Conservation (phyloP, 192 early-diverging fungal genomes). For the Mortierella antarctica region DNA sequence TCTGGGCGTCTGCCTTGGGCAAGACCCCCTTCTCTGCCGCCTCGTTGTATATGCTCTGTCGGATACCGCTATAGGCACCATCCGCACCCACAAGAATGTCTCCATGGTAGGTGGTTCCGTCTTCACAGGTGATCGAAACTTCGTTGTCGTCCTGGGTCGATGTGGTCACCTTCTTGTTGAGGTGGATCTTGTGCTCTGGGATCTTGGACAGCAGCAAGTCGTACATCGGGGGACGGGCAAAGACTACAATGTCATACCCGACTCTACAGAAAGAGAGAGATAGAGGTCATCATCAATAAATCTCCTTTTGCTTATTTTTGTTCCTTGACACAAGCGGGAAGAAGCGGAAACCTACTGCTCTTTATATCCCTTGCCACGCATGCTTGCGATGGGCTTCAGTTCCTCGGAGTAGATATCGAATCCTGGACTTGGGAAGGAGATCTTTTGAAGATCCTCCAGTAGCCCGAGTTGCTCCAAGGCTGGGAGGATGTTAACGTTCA, state of each 20-base stretch:
- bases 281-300: background rate
- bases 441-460: constrained; percentile 1
- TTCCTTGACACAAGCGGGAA: background rate
- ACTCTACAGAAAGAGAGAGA: background rate
- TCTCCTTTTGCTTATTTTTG: background rate
- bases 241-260: constrained; percentile 2
- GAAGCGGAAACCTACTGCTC: background rate
- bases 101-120: constrained; percentile 3
- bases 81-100: constrained; percentile 29
- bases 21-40: background rate
- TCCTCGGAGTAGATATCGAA: background rate
- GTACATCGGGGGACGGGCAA: constrained; percentile 14
- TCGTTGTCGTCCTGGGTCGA: background rate
- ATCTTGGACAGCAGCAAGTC: constrained; percentile 7
- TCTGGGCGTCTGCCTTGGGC: background rate
- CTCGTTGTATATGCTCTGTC: constrained; percentile 7
- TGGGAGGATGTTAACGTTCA: constrained; percentile 5
- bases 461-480: constrained; percentile 1
- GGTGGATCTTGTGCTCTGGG: constrained; percentile 8
- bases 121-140: constrained; percentile 9
- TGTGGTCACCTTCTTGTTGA: constrained; percentile 13
- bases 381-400: background rate
- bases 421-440: background rate
- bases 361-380: background rate
- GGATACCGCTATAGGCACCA: constrained; percentile 18